Evolutionary conservation across 2,329 filamentous ascomycete species (phyloP), one percentile per base, ranked within the genome.

Genomic region (Xylariaceae sp.): DNA sequence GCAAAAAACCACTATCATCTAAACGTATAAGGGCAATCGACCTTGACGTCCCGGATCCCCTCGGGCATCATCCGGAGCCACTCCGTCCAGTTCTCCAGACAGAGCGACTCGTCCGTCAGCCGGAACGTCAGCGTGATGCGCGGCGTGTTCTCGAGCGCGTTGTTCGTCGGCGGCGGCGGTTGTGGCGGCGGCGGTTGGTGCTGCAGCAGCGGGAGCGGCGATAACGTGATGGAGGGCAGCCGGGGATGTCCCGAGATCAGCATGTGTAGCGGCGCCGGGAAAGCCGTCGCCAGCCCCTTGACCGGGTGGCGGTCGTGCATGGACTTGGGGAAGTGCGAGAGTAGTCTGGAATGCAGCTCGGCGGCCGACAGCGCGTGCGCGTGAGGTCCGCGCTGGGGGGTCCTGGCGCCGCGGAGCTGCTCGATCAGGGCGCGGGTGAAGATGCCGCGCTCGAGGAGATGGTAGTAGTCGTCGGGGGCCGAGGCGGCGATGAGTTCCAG

Each of bases 11-110:
- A 4, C 10, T 5, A 16, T 72, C 65, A 74, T 61, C 71, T 68
- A 61, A 72, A 72, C 63, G 70, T 70, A 65, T 69, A 69, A 63
- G 78, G 76, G 2, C 77, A 77, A 21, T 83, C 79, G 41, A 82
- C 74, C 65, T 76, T 79, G 51, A 82, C 71, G 54, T 82, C 79
- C 60, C 71, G 76, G 59, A 83, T 74, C 7, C 78, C 76, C 53
- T 81, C 78, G 2, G 80, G 80, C 74, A 83, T 79, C 62, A 79
- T 70, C 19, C 80, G 76, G 57, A 84, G 66, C 79, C 80, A 83
- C 62, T 83, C 80, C 50, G 75, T 71, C 80, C 80, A 82, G 51
- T 69, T 75, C 47, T 83, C 79, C 49, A 77, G 64, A 55, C 80
- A 76, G 55, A 80, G 67, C 29, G 72, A 72, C 21, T 80, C 78